Conservation (phyloP, 768 basidiomycete species). For the Scleroderma citrinum region DNA sequence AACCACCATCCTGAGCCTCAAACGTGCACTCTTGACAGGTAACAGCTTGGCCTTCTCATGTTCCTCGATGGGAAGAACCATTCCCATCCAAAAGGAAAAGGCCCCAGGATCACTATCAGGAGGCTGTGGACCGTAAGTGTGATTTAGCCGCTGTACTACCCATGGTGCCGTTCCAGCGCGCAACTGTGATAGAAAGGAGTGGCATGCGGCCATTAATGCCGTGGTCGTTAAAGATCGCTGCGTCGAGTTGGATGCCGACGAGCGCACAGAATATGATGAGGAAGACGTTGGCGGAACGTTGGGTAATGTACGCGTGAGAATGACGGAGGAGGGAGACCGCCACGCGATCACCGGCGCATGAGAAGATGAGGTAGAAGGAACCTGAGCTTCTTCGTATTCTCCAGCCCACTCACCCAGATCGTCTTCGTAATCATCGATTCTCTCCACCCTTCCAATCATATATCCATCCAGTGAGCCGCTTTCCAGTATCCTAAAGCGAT, state of each 20-base stretch:
- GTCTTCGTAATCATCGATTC: slow-evolving; percentile 37
- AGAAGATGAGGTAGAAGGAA: slow-evolving; percentile 12
- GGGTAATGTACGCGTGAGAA: slow-evolving; percentile 11
- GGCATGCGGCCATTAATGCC: slow-evolving; percentile 47
- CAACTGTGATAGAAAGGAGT: slow-evolving; percentile 55
- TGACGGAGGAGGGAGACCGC: slow-evolving; percentile 1
- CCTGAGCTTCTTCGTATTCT: slow-evolving; percentile 10
- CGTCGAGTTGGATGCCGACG: slow-evolving; percentile 2
- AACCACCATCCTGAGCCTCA: slow-evolving; percentile 79
- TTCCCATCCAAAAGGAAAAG: slow-evolving; percentile 89
- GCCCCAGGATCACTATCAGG: slow-evolving; percentile 47
- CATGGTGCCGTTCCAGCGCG: slow-evolving; percentile 78
- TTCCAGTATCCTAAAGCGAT: slow-evolving; percentile 84
- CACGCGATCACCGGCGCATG: slow-evolving; percentile 1
- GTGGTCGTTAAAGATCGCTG: slow-evolving; percentile 16
- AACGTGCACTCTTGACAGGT: slow-evolving; percentile 69
- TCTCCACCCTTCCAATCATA: slow-evolving; percentile 76
- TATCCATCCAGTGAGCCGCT: slow-evolving; percentile 85
- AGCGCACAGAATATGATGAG: neutral
- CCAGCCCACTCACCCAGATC: slow-evolving; percentile 23
- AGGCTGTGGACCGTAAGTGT: slow-evolving; percentile 75
- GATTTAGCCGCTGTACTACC: slow-evolving; percentile 83
- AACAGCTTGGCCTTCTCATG: slow-evolving; percentile 83
- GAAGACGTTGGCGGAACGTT: slow-evolving; percentile 8
- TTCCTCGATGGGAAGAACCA: slow-evolving; percentile 88